Evolutionary conservation across 768 basidiomycete species (phyloP).

Genomic region (Rhodotorula babjevae): DNA sequence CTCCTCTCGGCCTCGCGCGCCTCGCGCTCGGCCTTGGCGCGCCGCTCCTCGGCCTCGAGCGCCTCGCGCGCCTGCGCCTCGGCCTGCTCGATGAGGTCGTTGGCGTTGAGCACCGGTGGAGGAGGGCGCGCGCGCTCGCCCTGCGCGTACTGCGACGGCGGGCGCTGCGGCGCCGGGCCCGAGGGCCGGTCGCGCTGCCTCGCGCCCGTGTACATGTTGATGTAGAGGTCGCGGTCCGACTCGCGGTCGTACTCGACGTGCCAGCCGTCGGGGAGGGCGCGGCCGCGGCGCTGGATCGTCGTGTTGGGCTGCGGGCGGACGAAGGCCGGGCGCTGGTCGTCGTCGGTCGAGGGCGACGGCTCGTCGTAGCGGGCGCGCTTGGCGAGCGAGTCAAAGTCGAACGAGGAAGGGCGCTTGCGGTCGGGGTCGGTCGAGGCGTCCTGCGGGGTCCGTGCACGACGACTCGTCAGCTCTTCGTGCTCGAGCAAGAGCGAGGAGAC

Average conservation of each 20-base stretch:
- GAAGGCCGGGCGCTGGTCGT: slow-evolving; percentile 7
- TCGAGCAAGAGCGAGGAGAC: too few species aligned
- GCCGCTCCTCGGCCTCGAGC: slow-evolving; percentile 34
- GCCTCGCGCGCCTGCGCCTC: slow-evolving; percentile 41
- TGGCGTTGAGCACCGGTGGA: slow-evolving; percentile 15
- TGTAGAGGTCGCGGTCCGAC: neutral
- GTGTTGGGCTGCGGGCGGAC: slow-evolving; percentile 24
- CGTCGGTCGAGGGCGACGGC: neutral
- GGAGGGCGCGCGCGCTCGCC: neutral
- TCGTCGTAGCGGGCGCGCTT: slow-evolving; percentile 30
- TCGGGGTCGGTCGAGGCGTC: slow-evolving; percentile 14
- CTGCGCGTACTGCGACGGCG: neutral
- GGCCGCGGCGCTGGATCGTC: neutral
- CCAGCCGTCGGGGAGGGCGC: slow-evolving; percentile 31
- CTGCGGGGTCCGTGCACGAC: neutral
- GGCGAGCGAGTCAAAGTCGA: slow-evolving; percentile 24
- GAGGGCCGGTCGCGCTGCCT: slow-evolving; percentile 23
- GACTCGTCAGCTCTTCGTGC: too few species aligned
- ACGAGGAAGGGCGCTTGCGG: slow-evolving; percentile 26
- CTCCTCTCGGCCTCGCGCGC: slow-evolving; percentile 13
- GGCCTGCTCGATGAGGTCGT: slow-evolving; percentile 49
- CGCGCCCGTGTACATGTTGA: slow-evolving; percentile 2
- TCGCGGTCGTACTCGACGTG: neutral
- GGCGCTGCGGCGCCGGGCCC: slow-evolving; percentile 45
- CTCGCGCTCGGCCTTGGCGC: slow-evolving; percentile 36